Conservation (phyloP, 495 filamentous ascomycete genomes). For the Penicillium subrubescens region DNA sequence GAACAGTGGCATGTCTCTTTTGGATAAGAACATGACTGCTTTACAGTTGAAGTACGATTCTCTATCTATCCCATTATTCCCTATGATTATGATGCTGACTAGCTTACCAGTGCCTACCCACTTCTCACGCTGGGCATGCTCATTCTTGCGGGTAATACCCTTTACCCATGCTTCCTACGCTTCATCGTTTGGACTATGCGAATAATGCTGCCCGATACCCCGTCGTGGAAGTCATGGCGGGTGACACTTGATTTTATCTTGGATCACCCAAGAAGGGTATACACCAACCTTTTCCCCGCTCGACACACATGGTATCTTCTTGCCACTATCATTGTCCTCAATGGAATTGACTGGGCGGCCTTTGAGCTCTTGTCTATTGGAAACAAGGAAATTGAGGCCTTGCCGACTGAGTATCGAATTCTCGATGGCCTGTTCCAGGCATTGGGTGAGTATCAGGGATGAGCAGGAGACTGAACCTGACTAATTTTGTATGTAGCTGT, state of each 20-base stretch:
- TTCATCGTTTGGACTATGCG: constrained; percentile 71
- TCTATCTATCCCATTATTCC: not conserved
- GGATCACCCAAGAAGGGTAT: constrained; percentile 71
- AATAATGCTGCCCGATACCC: constrained; percentile 45
- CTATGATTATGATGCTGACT: constrained; percentile 14
- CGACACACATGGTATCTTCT: constrained; percentile 81
- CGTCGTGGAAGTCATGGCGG: constrained; percentile 51
- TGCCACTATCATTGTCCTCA: constrained; percentile 70
- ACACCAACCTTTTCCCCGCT: constrained; percentile 81
- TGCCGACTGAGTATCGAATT: constrained; percentile 61
- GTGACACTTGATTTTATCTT: constrained; percentile 80
- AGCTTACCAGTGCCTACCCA: constrained; percentile 53
- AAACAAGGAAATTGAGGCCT: constrained; percentile 60
- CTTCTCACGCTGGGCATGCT: constrained; percentile 74
- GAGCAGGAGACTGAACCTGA: constrained; percentile 1
- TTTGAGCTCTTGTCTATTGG: constrained; percentile 81
- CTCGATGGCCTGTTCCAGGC: constrained; percentile 86
- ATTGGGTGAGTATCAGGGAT: constrained; percentile 37
- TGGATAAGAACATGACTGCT: constrained; percentile 76
- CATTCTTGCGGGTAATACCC: constrained; percentile 85
- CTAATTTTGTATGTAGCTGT: constrained; percentile 52
- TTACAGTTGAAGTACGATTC: constrained; percentile 39
- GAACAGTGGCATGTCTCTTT: constrained; percentile 82
- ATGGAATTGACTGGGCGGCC: constrained; percentile 77
- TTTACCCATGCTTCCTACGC: constrained; percentile 75